phyloP scores from a whole-genome alignment of 768 basidiomycete species.

The Boletus vinaceobasis region DNA sequence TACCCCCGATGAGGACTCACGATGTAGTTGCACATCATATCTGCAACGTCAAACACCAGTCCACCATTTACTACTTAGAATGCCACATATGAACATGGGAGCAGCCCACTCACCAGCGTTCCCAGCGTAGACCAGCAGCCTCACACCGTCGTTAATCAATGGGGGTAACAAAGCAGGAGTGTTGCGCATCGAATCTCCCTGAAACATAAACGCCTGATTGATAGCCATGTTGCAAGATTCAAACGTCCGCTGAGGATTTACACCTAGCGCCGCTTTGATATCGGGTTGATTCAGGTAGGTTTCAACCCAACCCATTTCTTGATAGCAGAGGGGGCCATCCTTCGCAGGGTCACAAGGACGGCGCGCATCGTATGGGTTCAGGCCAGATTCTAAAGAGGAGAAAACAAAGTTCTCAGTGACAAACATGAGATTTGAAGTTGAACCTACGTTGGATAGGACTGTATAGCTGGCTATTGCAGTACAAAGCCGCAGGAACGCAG shows the following conservation, averaged over 20 bases:
- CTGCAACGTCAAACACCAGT: conserved; percentile 33
- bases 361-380: conserved; percentile 90
- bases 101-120: conserved; percentile 56
- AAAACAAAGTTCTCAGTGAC: background rate
- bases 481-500: conserved; percentile 71
- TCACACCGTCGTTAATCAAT: conserved; percentile 76
- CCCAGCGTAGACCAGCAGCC: conserved; percentile 87
- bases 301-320: conserved; percentile 84
- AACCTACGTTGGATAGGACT: conserved; percentile 66
- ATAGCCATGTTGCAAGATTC: conserved; percentile 75
- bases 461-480: conserved; percentile 76
- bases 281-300: conserved; percentile 78
- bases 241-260: conserved; percentile 55
- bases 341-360: conserved; percentile 63
- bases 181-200: conserved; percentile 88
- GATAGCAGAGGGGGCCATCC: conserved; percentile 75
- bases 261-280: conserved; percentile 79
- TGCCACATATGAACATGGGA: background rate
- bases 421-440: background rate
- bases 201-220: conserved; percentile 73
- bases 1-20: conserved; percentile 32
- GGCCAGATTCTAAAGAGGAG: conserved; percentile 49
- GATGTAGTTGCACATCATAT: conserved; percentile 87
- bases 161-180: conserved; percentile 74
- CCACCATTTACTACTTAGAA: background rate